A percentile compares a stretch with the other conserved stretches of the same genome.
Evolutionary conservation across 83 land plant genomes (phyloP).

Genomic region (Diphasiastrum complanatum): DNA sequence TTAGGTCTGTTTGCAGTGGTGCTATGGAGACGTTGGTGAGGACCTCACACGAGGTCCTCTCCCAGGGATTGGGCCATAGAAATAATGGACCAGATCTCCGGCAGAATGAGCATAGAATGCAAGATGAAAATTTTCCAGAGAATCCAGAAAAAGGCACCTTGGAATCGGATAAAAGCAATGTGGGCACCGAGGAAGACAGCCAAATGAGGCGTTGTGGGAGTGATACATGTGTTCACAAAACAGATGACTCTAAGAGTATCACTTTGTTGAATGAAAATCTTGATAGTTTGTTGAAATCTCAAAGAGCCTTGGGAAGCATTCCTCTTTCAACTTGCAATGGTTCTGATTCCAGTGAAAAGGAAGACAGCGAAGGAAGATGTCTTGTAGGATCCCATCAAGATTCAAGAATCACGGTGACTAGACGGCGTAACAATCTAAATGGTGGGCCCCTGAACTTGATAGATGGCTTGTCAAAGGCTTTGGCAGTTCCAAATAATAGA

Average conservation of each 20-base stretch:
- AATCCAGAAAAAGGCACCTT: too few relatives aligned
- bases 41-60: slow-evolving; percentile 62
- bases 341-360: too few relatives aligned
- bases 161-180: too few relatives aligned
- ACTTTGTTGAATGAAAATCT: too few relatives aligned
- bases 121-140: not conserved
- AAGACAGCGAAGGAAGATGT: too few relatives aligned
- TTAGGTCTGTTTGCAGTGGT: slow-evolving; percentile 66
- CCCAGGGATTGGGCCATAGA: slow-evolving; percentile 1
- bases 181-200: too few relatives aligned
- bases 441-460: slow-evolving; percentile 33
- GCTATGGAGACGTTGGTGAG: slow-evolving; percentile 62
- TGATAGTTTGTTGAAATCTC: too few relatives aligned
- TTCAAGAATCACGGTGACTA: not conserved
- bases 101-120: not conserved
- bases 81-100: not conserved
- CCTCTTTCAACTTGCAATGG: too few relatives aligned
- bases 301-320: too few relatives aligned
- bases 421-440: not conserved
- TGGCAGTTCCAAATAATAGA: slow-evolving; percentile 76
- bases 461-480: slow-evolving; percentile 43
- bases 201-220: too few relatives aligned
- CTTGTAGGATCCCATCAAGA: not conserved
- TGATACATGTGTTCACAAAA: too few relatives aligned
- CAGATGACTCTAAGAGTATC: too few relatives aligned